Evolutionary conservation across 306 rosid species (phyloP).

Genomic region (Lotus japonicus): DNA sequence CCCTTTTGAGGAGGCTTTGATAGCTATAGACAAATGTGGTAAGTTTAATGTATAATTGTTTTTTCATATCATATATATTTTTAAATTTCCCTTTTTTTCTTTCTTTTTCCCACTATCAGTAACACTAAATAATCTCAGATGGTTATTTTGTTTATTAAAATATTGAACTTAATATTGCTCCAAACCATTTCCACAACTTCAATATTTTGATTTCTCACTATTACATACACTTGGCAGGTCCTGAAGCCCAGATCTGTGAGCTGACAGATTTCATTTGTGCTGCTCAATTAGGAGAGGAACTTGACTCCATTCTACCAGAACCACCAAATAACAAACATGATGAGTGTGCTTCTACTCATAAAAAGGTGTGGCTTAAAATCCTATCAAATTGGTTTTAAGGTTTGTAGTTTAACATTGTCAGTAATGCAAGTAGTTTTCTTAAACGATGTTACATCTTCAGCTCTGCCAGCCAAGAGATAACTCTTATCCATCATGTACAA

Average conservation of each 20-base stretch:
- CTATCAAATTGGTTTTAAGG: not conserved
- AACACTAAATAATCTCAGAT: not conserved
- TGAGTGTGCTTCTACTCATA: not conserved
- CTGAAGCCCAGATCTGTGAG: constrained; percentile 42
- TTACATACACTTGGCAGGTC: constrained; percentile 40
- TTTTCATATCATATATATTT: not conserved
- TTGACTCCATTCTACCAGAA: not conserved
- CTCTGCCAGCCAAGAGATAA: not conserved
- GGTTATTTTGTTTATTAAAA: not conserved
- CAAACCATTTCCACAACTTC: not conserved
- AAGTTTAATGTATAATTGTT: not conserved
- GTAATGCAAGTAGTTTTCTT: not conserved
- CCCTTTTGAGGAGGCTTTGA: constrained; percentile 42
- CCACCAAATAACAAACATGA: not conserved
- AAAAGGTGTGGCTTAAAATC: constrained; percentile 1
- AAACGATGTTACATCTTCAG: not conserved
- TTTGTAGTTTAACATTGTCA: not conserved
- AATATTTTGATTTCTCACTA: not conserved
- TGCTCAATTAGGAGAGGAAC: constrained; percentile 43
- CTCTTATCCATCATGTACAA: not conserved
- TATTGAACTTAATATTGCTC: not conserved
- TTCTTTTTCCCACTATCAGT: not conserved
- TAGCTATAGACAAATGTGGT: constrained; percentile 69
- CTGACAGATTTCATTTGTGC: constrained; percentile 68
- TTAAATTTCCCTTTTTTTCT: not conserved